Conservation (phyloP, 2,329 filamentous ascomycete species). For the Pseudocercospora crystallina region DNA sequence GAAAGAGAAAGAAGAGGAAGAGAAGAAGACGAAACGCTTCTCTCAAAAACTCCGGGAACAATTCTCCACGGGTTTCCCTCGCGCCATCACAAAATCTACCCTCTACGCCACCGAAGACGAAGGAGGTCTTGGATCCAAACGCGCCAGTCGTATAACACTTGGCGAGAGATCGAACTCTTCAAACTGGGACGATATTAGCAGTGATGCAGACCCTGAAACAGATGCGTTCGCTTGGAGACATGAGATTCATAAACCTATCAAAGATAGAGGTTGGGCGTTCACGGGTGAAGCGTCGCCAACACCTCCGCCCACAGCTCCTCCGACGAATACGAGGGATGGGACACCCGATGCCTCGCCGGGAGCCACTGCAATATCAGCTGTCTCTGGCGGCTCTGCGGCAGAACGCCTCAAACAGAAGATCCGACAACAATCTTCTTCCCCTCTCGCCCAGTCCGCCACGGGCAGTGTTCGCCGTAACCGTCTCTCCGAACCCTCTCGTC, state of each 20-base stretch:
- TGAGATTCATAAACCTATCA: conserved; percentile 30
- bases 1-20: no score
- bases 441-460: conserved; percentile 19
- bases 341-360: not conserved
- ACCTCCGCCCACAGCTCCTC: conserved; percentile 29
- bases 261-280: conserved; percentile 33
- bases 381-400: not conserved
- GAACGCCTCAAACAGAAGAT: conserved; percentile 10
- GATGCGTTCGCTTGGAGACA: conserved; percentile 18
- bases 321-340: not conserved
- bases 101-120: conserved; percentile 22
- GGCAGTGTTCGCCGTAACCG: conserved; percentile 12
- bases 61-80: conserved; percentile 32
- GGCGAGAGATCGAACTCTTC: not conserved
- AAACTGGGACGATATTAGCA: conserved; percentile 12
- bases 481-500: conserved; percentile 28
- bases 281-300: conserved; percentile 37
- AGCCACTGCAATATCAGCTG: not conserved
- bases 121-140: not conserved
- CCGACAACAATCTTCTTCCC: conserved; percentile 26
- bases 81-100: conserved; percentile 29
- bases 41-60: conserved; percentile 27
- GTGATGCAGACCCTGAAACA: conserved; percentile 6
- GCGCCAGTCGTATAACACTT: no score
- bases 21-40: conserved; percentile 14